A percentile compares a stretch with the other conserved stretches of the same genome.
phyloP scores from a whole-genome alignment of 805 yeast genomes.

The Saturnispora hagleri region DNA sequence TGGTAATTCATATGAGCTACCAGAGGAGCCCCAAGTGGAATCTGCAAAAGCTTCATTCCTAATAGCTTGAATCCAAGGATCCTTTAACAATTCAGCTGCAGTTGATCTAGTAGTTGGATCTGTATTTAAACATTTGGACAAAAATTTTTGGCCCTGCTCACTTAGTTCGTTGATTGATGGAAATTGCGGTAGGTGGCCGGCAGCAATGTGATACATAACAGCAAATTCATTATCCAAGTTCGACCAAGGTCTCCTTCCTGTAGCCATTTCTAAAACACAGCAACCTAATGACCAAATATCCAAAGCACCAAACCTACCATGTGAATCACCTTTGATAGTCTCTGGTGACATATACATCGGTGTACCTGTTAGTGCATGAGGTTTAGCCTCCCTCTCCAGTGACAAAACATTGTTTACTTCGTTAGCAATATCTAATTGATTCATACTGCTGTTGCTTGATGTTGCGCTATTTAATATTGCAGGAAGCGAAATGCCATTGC shows the following conservation, averaged over 20 bases:
- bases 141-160: slow-evolving; percentile 58
- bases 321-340: slow-evolving; percentile 67
- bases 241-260: slow-evolving; percentile 96
- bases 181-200: slow-evolving; percentile 82
- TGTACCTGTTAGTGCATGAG: slow-evolving; percentile 65
- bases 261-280: slow-evolving; percentile 91
- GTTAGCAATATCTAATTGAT: neutral
- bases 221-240: slow-evolving; percentile 97
- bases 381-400: slow-evolving; percentile 13
- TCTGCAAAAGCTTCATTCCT: slow-evolving; percentile 60
- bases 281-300: slow-evolving; percentile 98
- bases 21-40: slow-evolving; percentile 10
- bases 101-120: slow-evolving; percentile 74
- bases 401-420: neutral
- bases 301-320: slow-evolving; percentile 53
- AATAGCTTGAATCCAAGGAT: slow-evolving; percentile 81
- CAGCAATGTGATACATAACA: slow-evolving; percentile 95
- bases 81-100: slow-evolving; percentile 76
- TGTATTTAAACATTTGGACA: slow-evolving; percentile 68
- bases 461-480: neutral
- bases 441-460: slow-evolving; percentile 2
- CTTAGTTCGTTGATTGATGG: slow-evolving; percentile 76
- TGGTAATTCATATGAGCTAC: neutral
- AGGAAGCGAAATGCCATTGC: neutral
- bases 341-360: slow-evolving; percentile 99